Conservation (phyloP, 345 rosid species). For the Eucalyptus pauciflora region DNA sequence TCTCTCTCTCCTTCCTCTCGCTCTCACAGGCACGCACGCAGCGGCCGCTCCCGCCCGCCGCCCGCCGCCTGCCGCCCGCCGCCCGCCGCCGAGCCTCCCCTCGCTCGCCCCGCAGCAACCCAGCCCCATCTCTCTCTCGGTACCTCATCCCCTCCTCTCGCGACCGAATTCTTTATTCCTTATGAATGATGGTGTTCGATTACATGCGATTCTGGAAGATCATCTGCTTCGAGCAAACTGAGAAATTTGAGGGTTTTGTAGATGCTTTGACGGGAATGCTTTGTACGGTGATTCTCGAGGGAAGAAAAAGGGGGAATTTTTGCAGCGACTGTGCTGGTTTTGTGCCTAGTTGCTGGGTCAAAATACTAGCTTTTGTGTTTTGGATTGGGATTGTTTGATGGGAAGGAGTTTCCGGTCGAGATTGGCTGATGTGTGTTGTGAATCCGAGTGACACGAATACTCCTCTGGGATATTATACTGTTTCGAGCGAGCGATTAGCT, state of each 20-base stretch:
- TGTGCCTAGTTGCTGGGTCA: not conserved
- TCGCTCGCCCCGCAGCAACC: not conserved
- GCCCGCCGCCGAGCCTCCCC: not conserved
- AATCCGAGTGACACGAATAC: not conserved
- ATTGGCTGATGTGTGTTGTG: not conserved
- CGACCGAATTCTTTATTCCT: not conserved
- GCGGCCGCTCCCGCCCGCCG: not conserved
- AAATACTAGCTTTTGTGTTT: not conserved
- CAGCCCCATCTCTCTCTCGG: not conserved
- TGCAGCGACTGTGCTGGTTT: not conserved
- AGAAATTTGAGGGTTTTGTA: not conserved
- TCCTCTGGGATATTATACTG: no score
- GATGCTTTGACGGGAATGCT: not conserved
- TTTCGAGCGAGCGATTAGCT: no score
- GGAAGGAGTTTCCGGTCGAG: not conserved
- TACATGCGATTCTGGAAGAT: not conserved
- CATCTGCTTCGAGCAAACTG: not conserved
- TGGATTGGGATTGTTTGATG: not conserved
- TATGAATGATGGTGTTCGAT: not conserved
- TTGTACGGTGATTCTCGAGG: rapidly evolving
- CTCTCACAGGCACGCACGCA: not conserved
- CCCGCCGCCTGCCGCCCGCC: not conserved
- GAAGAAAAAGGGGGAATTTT: not conserved
- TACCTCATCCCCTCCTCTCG: not conserved
- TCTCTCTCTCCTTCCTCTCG: not conserved